Conservation (phyloP, 176 grass and related monocot species). For the Alopecurus myosuroides region DNA sequence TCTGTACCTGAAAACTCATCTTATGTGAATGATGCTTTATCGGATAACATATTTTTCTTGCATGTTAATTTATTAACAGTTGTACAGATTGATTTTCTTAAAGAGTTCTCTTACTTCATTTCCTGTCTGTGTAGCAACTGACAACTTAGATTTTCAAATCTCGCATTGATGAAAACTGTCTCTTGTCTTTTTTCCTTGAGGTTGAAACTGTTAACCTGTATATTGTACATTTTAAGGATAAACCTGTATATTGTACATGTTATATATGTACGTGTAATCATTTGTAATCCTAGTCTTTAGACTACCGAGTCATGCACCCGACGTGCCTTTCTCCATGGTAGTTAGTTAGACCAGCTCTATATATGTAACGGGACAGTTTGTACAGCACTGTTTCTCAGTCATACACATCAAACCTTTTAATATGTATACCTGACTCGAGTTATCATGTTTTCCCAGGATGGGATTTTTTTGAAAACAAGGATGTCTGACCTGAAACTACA, state of each 20-base stretch:
- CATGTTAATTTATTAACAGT: neutral
- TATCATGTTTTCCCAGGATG: slow-evolving; percentile 13
- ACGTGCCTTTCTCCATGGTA: no score
- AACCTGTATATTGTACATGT: no score
- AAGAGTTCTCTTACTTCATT: neutral
- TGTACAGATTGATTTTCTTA: neutral
- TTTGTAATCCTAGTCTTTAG: neutral
- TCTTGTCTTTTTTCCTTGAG: no score
- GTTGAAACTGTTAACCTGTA: no score
- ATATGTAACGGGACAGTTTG: no score
- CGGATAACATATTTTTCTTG: neutral
- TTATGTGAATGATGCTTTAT: neutral
- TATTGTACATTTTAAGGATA: no score
- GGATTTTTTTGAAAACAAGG: neutral
- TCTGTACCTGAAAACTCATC: neutral
- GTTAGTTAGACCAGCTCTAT: no score
- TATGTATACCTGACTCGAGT: neutral
- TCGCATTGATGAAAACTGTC: neutral
- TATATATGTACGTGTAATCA: no score
- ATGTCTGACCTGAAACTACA: slow-evolving; percentile 25
- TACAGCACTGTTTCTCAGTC: neutral
- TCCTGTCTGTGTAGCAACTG: neutral
- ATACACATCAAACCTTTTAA: neutral
- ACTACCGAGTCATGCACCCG: neutral
- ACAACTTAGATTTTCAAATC: neutral